Base-by-base conservation (phyloP, 805 yeast species). In the Monosporozyma siamensis region DNA sequence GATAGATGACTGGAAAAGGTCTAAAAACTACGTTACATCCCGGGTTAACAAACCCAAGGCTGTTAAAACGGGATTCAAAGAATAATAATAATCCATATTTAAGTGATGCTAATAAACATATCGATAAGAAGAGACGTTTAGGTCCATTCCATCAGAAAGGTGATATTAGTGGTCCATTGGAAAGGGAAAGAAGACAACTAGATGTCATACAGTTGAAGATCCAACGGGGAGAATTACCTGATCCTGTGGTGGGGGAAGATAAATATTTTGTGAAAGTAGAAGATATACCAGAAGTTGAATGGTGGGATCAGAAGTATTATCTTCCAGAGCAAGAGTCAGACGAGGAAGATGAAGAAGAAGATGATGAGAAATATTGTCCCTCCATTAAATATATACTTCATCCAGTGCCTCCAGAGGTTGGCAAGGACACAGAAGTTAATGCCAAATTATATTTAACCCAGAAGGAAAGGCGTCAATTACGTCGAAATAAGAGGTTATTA, bases 331-430 rank as follows among this genome's bases (percentile, higher is more conserved):
- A 53, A 48, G 15, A 41, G 6, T 26, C 24, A n/a, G 17, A 22
- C 15, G 48, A 47, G 10, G 51, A 48, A 8, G 52, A 53, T n/a
- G 54, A 49, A 18, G 48, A 58, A 15, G 57, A 54, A 1, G 48
- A 43, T 15, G 57, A 45, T 9, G 56, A 52, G 1, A 40, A 40
- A 18, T 53, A 42, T 8, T 18, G 34, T 2, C 81, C 83, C 0
- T 74, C 87, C 1, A 72, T 89, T 0, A 55, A 70, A n/a, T 86
- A 80, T 52, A 70, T 90, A 2, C 90, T 84, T 48, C 96, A 88
- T 61, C 97, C 96, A 0, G 76, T 77, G 3, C 80, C 85, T 0
- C 63, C 80, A 0, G 61, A 63, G 15, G 71, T 84, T 0, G 78
- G 72, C 38, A 79, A 74, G 37, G 61, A 65, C n/a, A n/a, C n/a